Conservation (phyloP, 1,284 basidiomycete genomes). For the Austroboletus niveus region DNA sequence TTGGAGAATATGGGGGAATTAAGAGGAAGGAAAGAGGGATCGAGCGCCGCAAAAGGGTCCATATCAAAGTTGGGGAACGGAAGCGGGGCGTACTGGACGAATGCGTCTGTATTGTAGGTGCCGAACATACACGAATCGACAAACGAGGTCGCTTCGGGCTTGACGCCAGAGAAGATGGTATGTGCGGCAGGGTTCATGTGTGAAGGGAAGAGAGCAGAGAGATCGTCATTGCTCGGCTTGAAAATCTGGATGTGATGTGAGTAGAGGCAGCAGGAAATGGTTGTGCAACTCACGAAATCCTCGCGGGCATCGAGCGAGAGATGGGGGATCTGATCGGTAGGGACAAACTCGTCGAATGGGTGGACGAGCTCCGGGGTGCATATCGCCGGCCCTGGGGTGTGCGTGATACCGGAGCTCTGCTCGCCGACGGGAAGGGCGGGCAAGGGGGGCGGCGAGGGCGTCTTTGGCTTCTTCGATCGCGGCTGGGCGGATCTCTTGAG, state of each 20-base stretch:
- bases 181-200: conserved; percentile 22
- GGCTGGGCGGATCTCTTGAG: conserved; percentile 6
- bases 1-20: conserved; percentile 32
- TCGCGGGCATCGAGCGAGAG: conserved; percentile 32
- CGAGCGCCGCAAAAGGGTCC: conserved; percentile 5
- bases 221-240: conserved; percentile 1
- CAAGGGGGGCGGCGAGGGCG: not conserved
- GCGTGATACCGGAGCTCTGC: conserved; percentile 1
- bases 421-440: not conserved
- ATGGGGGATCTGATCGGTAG: conserved; percentile 40
- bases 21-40: conserved; percentile 9
- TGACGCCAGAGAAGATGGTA: conserved; percentile 30
- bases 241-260: conserved; percentile 17
- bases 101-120: conserved; percentile 10
- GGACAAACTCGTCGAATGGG: conserved; percentile 30
- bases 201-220: conserved; percentile 15
- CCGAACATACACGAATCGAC: conserved; percentile 27
- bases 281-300: conserved; percentile 13
- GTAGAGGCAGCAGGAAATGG: not conserved
- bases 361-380: conserved; percentile 23
- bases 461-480: conserved; percentile 6
- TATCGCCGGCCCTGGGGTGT: not conserved
- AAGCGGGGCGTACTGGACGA: conserved; percentile 1
- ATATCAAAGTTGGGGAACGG: conserved; percentile 11
- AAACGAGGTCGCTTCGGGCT: conserved; percentile 29